These are phyloP conservation scores for Luffa aegyptiaca DNA, from an alignment of 306 rosid genomes.

Conservation along the genomic window DNA sequence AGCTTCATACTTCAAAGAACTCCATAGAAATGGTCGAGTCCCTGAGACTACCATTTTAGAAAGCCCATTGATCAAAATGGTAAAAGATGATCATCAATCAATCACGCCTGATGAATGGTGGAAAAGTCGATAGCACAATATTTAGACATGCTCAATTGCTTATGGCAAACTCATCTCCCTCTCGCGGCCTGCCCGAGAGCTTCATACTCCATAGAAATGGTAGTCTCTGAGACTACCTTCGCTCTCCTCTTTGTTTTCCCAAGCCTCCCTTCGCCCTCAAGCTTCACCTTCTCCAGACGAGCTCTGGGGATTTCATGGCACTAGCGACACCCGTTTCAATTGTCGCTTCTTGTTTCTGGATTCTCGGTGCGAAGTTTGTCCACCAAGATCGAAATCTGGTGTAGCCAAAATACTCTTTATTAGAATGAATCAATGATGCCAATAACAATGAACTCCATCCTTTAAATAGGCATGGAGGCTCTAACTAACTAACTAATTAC, in stretches of 20 bases:
- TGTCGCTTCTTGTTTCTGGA: constrained; percentile 12
- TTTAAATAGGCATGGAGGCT: too few relatives aligned
- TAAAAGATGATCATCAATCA: neutral
- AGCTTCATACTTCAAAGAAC: constrained; percentile 15
- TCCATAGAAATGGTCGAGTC: constrained; percentile 23
- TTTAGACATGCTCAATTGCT: neutral
- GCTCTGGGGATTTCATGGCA: constrained; percentile 23
- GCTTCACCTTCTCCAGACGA: constrained; percentile 23
- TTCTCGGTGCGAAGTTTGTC: constrained; percentile 46
- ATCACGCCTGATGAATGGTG: neutral
- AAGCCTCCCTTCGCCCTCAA: constrained; percentile 13
- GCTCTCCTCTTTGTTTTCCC: constrained; percentile 48
- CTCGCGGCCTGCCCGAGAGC: neutral
- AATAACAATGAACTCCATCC: too few relatives aligned
- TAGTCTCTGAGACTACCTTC: constrained; percentile 44
- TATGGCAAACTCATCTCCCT: neutral
- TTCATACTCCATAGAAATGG: constrained; percentile 16
- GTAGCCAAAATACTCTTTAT: too few relatives aligned
- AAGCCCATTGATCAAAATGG: neutral
- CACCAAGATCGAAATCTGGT: constrained; percentile 21
- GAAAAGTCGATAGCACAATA: neutral
- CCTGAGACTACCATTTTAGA: constrained; percentile 20
- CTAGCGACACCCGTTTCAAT: constrained; percentile 16
- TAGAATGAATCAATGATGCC: too few relatives aligned
- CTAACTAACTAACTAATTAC: too few relatives aligned